Percentiles rank a stretch among this genome's conserved stretches.
phyloP scores from a whole-genome alignment of 495 filamentous ascomycete genomes.

The Collariella sp. region DNA sequence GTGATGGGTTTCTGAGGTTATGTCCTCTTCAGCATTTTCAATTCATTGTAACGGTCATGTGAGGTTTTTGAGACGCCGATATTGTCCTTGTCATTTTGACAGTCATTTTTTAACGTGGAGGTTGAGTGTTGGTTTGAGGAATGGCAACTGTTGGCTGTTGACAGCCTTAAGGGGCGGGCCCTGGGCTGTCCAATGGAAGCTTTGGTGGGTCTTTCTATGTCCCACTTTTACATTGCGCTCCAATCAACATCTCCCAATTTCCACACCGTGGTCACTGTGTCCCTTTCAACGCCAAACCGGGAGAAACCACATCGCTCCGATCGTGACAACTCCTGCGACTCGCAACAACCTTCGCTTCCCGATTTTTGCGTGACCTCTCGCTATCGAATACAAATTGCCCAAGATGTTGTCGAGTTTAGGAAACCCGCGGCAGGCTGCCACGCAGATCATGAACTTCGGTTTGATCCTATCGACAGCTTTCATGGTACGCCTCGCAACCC shows the following conservation, averaged over 20 bases:
- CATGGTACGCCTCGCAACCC: conserved; percentile 47
- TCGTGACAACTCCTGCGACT: not conserved
- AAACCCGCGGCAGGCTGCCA: conserved; percentile 73
- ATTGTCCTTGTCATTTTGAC: no score
- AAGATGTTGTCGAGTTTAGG: conserved; percentile 64
- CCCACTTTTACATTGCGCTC: conserved; percentile 9
- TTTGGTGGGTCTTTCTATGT: not conserved
- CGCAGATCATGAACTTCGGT: conserved; percentile 92
- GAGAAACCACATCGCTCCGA: not conserved
- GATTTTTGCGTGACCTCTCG: not conserved
- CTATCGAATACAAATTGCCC: not conserved
- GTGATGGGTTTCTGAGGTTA: no score
- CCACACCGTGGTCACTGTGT: conserved; percentile 15
- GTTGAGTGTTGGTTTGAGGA: no score
- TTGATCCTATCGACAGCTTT: conserved; percentile 91
- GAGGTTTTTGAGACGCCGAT: no score
- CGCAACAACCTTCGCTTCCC: conserved; percentile 1
- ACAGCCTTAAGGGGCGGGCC: no score
- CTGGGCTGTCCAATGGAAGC: no score
- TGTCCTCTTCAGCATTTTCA: no score
- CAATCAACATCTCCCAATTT: conserved; percentile 21
- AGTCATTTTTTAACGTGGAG: no score
- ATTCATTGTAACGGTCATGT: no score
- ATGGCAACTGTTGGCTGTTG: no score
- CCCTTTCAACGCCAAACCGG: not conserved